Evolutionary conservation across 2,329 filamentous ascomycete genomes (phyloP), one percentile per base, ranked within the genome.

Genomic region (Mariannaea elegans): DNA sequence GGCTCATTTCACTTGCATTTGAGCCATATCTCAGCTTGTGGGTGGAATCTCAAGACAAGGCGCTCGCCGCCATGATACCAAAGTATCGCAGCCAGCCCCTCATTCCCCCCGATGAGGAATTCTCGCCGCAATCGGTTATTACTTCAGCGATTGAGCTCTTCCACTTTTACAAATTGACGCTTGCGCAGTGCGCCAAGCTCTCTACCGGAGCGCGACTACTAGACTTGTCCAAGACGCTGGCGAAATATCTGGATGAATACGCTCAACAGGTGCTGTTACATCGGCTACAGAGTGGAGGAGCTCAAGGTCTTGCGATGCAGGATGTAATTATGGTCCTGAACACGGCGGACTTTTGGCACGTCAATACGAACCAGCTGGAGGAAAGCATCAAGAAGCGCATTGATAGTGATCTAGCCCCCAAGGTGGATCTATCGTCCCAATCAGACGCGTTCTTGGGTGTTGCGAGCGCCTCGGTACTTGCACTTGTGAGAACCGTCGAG

Each of bases 311-410:
- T 2, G 77, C 82, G 3, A 71, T 95, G 2, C 89, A 97, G 69
- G 91, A 97, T 63, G 86, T 91, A 3, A 85, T 97, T 13, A 81
- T 97, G 3, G 93, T 98, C 1, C 82, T 99, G 46, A 99, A 99
- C 73, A 98, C 95, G 1, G 94, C 95, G 1, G 95, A 99, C 72
- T 99, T 98, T 75, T 99, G 95, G 86, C 94, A 97, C 72, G 88
- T 87, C 23, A 98, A 97, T 27, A 95, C 93, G 47, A 93, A 89
- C 46, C 94, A 98, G 73, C 83, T 99, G 1, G 94, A 98, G 74
- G 94, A 98, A 70, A 97, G 92, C 75, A 94, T 99, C 76, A 94
- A 93, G 77, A 90, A 91, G 69, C 88, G 93, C 9, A 93, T 99
- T 63, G 95, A 98, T 65, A 82, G 86, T 44, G 91, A 93, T 2